A percentile compares a stretch with the other conserved stretches of the same genome.
phyloP scores from a whole-genome alignment of 805 yeast species.

The Tetrapisispora fleetii region DNA sequence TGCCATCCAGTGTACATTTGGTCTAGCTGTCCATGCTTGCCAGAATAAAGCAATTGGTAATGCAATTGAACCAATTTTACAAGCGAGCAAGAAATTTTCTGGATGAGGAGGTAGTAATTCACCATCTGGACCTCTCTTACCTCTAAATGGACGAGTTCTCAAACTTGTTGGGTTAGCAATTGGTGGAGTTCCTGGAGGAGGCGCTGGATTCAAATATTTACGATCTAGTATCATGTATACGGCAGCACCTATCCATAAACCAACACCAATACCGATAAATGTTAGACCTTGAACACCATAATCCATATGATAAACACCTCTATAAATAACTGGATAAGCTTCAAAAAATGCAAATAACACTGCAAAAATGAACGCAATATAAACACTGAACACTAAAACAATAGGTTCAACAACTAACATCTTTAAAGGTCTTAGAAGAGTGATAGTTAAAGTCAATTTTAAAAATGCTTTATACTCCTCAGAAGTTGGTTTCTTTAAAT shows the following conservation, averaged over 20 bases:
- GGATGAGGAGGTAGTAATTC: constrained; percentile 46
- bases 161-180: constrained; percentile 30
- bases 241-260: constrained; percentile 46
- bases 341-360: constrained; percentile 64
- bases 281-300: constrained; percentile 58
- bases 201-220: constrained; percentile 40
- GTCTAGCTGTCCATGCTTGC: constrained; percentile 70
- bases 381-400: constrained; percentile 56
- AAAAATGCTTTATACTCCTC: constrained; percentile 32
- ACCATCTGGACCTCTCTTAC: constrained; percentile 44
- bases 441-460: constrained; percentile 37
- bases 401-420: constrained; percentile 71
- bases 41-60: constrained; percentile 66
- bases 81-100: constrained; percentile 48
- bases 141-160: constrained; percentile 29
- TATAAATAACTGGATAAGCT: constrained; percentile 45
- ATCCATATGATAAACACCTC: constrained; percentile 51
- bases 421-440: constrained; percentile 52
- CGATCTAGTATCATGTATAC: constrained; percentile 44
- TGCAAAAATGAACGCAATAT: constrained; percentile 67
- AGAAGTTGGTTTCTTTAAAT: constrained; percentile 31
- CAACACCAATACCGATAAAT: constrained; percentile 63
- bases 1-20: constrained; percentile 61
- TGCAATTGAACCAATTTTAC: constrained; percentile 57
- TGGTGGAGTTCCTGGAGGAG: constrained; percentile 49